A percentile compares a stretch with the other conserved stretches of the same genome.
Conservation (phyloP, 2,329 filamentous ascomycete genomes). For the Talaromyces sp. region DNA sequence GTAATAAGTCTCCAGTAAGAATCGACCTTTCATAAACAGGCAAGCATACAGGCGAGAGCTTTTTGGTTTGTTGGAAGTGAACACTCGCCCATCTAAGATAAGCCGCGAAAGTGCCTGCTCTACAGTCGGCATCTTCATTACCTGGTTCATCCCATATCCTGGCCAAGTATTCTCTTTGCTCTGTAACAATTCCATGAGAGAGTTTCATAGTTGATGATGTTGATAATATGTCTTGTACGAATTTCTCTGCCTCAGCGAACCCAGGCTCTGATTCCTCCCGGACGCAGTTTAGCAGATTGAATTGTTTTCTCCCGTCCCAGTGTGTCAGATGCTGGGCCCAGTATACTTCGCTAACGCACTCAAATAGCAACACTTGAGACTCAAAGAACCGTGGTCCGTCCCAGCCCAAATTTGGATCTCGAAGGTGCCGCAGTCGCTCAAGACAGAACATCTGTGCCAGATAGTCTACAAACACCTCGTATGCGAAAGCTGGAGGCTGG, state of each 20-base stretch:
- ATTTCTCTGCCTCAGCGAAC: not conserved
- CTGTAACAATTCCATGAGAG: not conserved
- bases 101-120: not conserved
- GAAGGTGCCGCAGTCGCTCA: not conserved
- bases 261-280: not conserved
- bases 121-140: not conserved
- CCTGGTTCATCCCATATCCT: not conserved
- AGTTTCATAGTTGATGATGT: not conserved
- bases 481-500: not conserved
- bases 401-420: not conserved
- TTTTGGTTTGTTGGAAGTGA: not conserved
- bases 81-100: not conserved
- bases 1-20: not conserved
- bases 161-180: not conserved
- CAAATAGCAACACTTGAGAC: not conserved
- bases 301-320: not conserved
- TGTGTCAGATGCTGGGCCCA: not conserved
- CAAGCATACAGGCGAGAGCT: not conserved
- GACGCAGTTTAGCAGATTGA: not conserved
- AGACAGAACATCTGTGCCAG: not conserved
- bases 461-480: not conserved
- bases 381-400: not conserved
- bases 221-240: not conserved
- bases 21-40: not conserved
- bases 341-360: not conserved